Percentiles rank a stretch among this genome's conserved stretches.
These are phyloP conservation scores for Chaetothyriales sp. DNA, from an alignment of 2,329 filamentous ascomycete genomes.

Conservation along the genomic window DNA sequence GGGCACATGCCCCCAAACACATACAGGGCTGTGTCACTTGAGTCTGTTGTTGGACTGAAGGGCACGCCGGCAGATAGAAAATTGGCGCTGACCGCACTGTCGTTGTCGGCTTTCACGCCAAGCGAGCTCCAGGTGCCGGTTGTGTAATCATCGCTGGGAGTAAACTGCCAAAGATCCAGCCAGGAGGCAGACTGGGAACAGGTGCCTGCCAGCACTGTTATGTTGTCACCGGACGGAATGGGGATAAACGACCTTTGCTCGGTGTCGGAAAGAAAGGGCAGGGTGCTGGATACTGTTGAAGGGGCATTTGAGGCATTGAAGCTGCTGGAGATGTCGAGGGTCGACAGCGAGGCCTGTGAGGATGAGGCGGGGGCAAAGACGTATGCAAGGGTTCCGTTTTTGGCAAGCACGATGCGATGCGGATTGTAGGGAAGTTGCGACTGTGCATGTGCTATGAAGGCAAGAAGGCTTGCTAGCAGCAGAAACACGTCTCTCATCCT, in stretches of 20 bases:
- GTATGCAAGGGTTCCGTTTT: constrained; percentile 47
- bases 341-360: constrained; percentile 40
- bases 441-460: constrained; percentile 11
- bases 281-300: constrained; percentile 26
- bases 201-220: constrained; percentile 60
- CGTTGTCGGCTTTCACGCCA: constrained; percentile 22
- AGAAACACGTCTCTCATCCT: background rate
- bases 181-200: constrained; percentile 42
- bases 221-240: constrained; percentile 45
- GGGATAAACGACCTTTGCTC: constrained; percentile 49
- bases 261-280: constrained; percentile 47
- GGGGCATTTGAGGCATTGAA: constrained; percentile 35
- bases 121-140: constrained; percentile 43
- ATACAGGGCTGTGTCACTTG: constrained; percentile 43
- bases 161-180: constrained; percentile 54
- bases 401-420: constrained; percentile 50
- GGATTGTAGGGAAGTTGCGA: constrained; percentile 58
- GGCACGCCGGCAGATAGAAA: constrained; percentile 47
- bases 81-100: constrained; percentile 33
- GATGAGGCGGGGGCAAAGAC: constrained; percentile 46
- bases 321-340: constrained; percentile 48
- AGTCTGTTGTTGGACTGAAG: constrained; percentile 49
- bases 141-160: constrained; percentile 27
- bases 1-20: constrained; percentile 81
- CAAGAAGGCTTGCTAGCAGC: constrained; percentile 2